Evolutionary conservation across 139 green algal genomes (phyloP), one percentile per base, ranked within the genome.

Genomic region (Chlamydomonas sp.): DNA sequence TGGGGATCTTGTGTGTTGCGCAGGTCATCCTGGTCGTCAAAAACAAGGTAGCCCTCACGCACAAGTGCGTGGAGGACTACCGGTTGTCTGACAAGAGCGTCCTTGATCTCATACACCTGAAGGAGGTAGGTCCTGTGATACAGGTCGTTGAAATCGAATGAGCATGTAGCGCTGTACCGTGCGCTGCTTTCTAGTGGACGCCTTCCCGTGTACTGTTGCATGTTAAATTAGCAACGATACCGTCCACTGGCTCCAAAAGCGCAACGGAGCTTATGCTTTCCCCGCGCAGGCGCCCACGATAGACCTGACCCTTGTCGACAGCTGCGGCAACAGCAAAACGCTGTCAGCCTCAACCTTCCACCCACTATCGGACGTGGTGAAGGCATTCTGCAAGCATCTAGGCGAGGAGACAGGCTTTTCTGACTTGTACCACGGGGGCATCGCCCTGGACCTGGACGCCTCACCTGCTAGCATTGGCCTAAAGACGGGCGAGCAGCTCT

Each of bases 41-140:
- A 17, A 88, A 83, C 84, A 82, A 83, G 67, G 84, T 88, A 49
- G 84, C 84, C 3, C 74, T 83, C 18, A 77, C 74, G 1, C 84
- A 88, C 79, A 88, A 88, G 20, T 88, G 84, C 17, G 76, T 88
- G 2, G 84, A 88, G 18, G 84, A 88, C 75, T 88, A 88, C 66
- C 16, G 84, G 63, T 64, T 88, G 61, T 60, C 75, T 9, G 84
- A 88, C 58, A 88, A 88, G 64, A 83, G 75, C 76, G 74, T 88
- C 18, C 75, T 88, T 63, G 84, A 88, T 63, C 59, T 88, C 10
- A 83, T 88, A 10, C 75, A 88, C 75, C 63, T 88, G 7, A 83
- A 83, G 49, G 84, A 88, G 84, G 84, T 88, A 74, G 20, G 83
- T 20, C 58, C 10, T 60, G 31, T 49, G 31, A 49, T 49, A 49